Base-by-base conservation (phyloP, 1,284 basidiomycete genomes). In the Neolentinus lepideus region DNA sequence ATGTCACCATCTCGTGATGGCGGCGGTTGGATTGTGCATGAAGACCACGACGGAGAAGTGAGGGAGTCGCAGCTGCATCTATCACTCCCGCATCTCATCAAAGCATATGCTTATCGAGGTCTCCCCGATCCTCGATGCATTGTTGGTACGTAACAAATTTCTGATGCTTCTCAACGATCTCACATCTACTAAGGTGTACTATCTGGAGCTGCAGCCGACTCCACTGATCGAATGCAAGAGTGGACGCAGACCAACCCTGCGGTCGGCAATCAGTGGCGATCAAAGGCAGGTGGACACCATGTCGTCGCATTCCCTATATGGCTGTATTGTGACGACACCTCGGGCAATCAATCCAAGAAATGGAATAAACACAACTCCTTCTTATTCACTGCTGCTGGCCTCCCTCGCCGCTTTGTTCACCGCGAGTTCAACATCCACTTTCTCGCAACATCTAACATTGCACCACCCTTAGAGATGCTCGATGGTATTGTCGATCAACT, bases 321-420 rank as follows among this genome's bases (percentile, higher is more conserved):
- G 70, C 21, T 73, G 0, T 78, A 77, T 56, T 75, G 74, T 51
- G 72, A 76, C 51, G 72, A 77, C 56, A 75, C 72, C 0, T 76
- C 73, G 0, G 75, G 74, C 0, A 76, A 77, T 57, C 21, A 64
- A 0, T 76, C 72, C 0, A 75, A 76, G 59, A 72, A 73, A 54
- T 77, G 73, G 73, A 76, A 77, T 53, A 66, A 73, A 35, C 75
- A 77, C 57, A 76, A 75, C 54, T 67, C 65, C 1, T 70, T 71
- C 27, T 61, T 75, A 0, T 67, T 73, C 47, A 69, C 67, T 2
- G 55, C 64, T 2, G 67, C 66, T 22, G 69, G 71, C 3, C 63
- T 74, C 0, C 63, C 66, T 1, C 64, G 58, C 1, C 52, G 54
- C 1, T 4, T 47, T 3, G 59, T 61, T 0, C 67, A 71, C 2